These are phyloP conservation scores for Vicia sativa DNA, from an alignment of 306 rosid genomes.

Conservation along the genomic window DNA sequence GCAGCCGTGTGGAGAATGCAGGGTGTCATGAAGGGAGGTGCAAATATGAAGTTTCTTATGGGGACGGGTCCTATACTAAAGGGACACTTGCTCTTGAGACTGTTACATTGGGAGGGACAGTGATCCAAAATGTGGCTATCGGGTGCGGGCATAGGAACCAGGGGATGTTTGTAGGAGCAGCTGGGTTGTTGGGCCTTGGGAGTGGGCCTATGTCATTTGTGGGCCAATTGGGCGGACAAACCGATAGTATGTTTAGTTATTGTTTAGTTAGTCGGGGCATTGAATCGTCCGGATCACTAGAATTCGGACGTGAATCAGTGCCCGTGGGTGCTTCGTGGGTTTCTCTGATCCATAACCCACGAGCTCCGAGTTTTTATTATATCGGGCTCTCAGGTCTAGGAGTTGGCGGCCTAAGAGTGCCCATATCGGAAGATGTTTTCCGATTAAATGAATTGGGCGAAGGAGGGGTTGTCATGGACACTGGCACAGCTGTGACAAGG, in stretches of 20 bases:
- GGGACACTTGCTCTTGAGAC: slow-evolving; percentile 94
- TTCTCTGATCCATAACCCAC: slow-evolving; percentile 61
- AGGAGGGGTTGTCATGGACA: slow-evolving; percentile 96
- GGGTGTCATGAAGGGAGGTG: slow-evolving; percentile 79
- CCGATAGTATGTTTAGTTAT: slow-evolving; percentile 80
- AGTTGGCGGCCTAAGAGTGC: slow-evolving; percentile 68
- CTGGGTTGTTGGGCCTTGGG: slow-evolving; percentile 90
- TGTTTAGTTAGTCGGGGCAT: slow-evolving; percentile 81
- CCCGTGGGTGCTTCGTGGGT: slow-evolving; percentile 95
- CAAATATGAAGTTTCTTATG: slow-evolving; percentile 80
- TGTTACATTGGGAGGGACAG: slow-evolving; percentile 66
- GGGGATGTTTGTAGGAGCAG: slow-evolving; percentile 97
- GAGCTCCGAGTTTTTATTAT: slow-evolving; percentile 75
- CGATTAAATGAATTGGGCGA: slow-evolving; percentile 52
- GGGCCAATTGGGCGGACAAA: slow-evolving; percentile 87
- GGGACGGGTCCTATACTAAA: slow-evolving; percentile 90
- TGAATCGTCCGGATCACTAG: slow-evolving; percentile 58
- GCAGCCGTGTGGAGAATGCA: slow-evolving; percentile 70
- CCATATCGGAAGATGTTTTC: slow-evolving; percentile 67
- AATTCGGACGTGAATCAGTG: slow-evolving; percentile 81
- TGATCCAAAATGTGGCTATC: slow-evolving; percentile 73
- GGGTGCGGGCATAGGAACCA: slow-evolving; percentile 92
- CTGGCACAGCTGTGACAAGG: slow-evolving; percentile 93
- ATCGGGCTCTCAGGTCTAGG: slow-evolving; percentile 80
- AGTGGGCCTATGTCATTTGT: slow-evolving; percentile 90